Percentiles rank a stretch among this genome's conserved stretches.
Evolutionary conservation across 805 yeast genomes (phyloP).

Genomic region (Pichia deserticola): DNA sequence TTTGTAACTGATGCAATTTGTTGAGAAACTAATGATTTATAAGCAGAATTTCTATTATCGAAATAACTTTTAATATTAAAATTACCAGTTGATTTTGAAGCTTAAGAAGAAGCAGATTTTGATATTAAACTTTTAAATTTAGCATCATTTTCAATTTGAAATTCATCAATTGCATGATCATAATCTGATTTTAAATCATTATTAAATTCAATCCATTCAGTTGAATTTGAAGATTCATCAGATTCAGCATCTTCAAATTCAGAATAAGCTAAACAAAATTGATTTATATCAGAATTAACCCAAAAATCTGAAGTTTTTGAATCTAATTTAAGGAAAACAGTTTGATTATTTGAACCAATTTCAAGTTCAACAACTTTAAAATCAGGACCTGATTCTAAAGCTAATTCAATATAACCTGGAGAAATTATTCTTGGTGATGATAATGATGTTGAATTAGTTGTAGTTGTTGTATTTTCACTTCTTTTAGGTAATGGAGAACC

Average conservation of each 20-base stretch:
- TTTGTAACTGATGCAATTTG: slow-evolving; percentile 4
- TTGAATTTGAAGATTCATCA: background rate
- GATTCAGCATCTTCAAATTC: slow-evolving; percentile 1
- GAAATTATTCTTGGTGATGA: background rate
- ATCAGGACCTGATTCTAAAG: slow-evolving; percentile 1
- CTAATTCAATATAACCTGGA: background rate
- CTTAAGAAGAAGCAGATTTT: background rate
- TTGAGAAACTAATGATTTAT: slow-evolving; percentile 1
- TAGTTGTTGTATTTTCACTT: background rate
- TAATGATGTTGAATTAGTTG: background rate
- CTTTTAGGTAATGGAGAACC: slow-evolving; percentile 4
- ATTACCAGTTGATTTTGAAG: background rate
- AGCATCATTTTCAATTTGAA: slow-evolving; percentile 3
- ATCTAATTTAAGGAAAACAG: slow-evolving; percentile 46
- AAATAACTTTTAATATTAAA: background rate
- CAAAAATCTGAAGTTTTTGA: slow-evolving; percentile 65
- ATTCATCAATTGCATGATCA: slow-evolving; percentile 1
- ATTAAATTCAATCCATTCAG: slow-evolving; percentile 5
- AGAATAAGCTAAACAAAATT: slow-evolving; percentile 10
- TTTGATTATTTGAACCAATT: slow-evolving; percentile 50
- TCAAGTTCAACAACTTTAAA: slow-evolving; percentile 32
- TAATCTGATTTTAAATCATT: background rate
- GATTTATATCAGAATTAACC: slow-evolving; percentile 32
- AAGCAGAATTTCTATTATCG: slow-evolving; percentile 5
- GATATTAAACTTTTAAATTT: background rate